These are phyloP conservation scores for Thermochaetoides thermophila DNA, from an alignment of 495 filamentous ascomycete genomes.

Conservation along the genomic window DNA sequence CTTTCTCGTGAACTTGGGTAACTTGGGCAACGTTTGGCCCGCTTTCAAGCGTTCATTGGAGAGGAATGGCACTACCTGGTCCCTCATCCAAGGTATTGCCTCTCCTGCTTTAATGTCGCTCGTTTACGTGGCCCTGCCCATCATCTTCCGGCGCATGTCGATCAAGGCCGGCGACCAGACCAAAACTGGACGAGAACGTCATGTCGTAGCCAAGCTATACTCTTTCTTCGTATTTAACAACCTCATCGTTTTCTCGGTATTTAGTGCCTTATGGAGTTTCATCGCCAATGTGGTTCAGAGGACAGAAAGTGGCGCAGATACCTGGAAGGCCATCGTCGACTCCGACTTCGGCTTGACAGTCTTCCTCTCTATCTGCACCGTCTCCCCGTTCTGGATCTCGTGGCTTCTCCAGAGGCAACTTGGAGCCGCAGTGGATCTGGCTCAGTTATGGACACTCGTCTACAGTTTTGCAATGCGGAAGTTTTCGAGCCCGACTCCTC, in stretches of 20 bases:
- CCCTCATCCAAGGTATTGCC: conserved; percentile 81
- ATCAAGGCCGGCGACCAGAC: conserved; percentile 71
- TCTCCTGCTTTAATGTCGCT: conserved; percentile 84
- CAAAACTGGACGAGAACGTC: conserved; percentile 84
- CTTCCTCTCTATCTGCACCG: conserved; percentile 53
- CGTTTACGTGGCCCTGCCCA: conserved; percentile 77
- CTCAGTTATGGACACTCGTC: conserved; percentile 63
- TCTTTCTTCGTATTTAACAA: conserved; percentile 98
- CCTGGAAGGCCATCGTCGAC: conserved; percentile 54
- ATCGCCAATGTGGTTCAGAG: conserved; percentile 45
- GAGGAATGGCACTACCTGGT: conserved; percentile 52
- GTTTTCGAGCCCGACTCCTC: conserved; percentile 75
- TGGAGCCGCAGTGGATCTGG: conserved; percentile 77
- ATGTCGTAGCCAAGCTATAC: conserved; percentile 84
- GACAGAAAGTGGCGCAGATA: conserved; percentile 32
- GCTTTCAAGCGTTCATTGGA: conserved; percentile 52
- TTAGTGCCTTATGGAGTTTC: conserved; percentile 63
- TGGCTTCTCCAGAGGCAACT: conserved; percentile 88
- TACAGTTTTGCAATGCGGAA: conserved; percentile 72
- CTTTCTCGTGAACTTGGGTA: conserved; percentile 72
- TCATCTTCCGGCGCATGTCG: conserved; percentile 73
- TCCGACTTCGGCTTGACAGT: conserved; percentile 44
- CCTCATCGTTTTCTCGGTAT: conserved; percentile 81
- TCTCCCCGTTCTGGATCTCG: conserved; percentile 86
- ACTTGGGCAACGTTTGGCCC: conserved; percentile 68